These are phyloP conservation scores for Mesembryanthemum crystallinum DNA, from an alignment of 148 eudicot genomes.

Conservation along the genomic window DNA sequence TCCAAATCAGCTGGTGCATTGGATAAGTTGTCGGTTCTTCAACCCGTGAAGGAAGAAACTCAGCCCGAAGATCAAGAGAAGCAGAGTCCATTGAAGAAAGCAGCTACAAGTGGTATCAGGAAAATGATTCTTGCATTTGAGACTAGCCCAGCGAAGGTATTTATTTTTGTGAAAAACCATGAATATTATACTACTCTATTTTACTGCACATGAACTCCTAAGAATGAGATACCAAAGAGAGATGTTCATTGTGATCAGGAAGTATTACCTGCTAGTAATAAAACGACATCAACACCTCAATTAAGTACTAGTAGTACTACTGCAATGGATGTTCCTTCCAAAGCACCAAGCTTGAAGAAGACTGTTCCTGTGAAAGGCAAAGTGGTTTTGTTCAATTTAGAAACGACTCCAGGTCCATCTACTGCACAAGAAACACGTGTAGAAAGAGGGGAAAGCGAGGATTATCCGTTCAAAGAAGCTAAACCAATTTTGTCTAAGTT, in stretches of 20 bases:
- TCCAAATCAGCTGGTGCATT: slow-evolving; percentile 30
- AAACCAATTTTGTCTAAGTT: too few relatives aligned
- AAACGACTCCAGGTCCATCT: slow-evolving; percentile 1
- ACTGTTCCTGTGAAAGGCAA: slow-evolving; percentile 12
- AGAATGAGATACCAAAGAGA: slow-evolving; percentile 18
- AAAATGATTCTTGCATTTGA: slow-evolving; percentile 74
- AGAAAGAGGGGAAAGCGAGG: slow-evolving; percentile 6
- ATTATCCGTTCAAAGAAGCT: not conserved
- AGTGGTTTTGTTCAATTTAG: slow-evolving; percentile 14
- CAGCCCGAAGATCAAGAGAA: slow-evolving; percentile 26
- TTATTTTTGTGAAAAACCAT: too few relatives aligned
- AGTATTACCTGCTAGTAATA: slow-evolving; percentile 28
- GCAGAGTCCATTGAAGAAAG: slow-evolving; percentile 41
- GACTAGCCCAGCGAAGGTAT: slow-evolving; percentile 63
- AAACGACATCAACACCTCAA: slow-evolving; percentile 32
- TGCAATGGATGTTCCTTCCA: slow-evolving; percentile 17
- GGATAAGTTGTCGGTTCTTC: slow-evolving; percentile 26
- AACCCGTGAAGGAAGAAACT: slow-evolving; percentile 23
- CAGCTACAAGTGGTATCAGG: slow-evolving; percentile 57
- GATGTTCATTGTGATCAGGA: slow-evolving; percentile 48
- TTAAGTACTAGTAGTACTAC: slow-evolving; percentile 26
- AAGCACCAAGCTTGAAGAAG: slow-evolving; percentile 22
- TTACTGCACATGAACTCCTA: slow-evolving; percentile 20
- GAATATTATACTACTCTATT: too few relatives aligned
- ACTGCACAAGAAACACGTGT: not conserved